Conservation (phyloP, 2,329 filamentous ascomycete genomes). For the Epichloe festucae region DNA sequence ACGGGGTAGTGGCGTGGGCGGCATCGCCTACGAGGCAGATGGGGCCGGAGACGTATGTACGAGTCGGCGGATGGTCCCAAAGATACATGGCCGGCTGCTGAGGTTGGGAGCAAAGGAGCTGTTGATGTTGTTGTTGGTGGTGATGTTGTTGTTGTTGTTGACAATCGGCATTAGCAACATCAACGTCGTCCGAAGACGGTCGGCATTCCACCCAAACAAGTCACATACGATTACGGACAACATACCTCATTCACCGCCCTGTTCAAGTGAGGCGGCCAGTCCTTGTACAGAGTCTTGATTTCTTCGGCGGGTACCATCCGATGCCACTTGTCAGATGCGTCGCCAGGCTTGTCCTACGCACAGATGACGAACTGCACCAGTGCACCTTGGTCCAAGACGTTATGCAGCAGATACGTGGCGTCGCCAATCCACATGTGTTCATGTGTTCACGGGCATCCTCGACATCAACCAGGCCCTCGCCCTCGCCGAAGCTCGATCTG, state of each 20-base stretch:
- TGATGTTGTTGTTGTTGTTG: not conserved
- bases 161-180: not conserved
- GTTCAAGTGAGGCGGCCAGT: not conserved
- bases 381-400: not conserved
- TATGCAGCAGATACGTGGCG: not conserved
- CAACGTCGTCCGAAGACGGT: too few species aligned
- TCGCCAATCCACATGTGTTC: too few species aligned
- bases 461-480: too few species aligned
- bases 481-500: not conserved
- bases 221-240: not conserved
- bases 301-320: too few species aligned
- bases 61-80: slow-evolving; percentile 6
- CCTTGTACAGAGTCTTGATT: not conserved
- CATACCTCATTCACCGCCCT: slow-evolving; percentile 1
- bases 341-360: too few species aligned
- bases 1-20: slow-evolving; percentile 14
- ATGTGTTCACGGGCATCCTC: too few species aligned
- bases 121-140: not conserved
- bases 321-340: too few species aligned
- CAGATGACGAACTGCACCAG: too few species aligned
- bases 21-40: slow-evolving; percentile 15
- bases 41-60: slow-evolving; percentile 7
- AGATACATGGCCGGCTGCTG: not conserved
- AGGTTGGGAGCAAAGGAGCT: slow-evolving; percentile 4
- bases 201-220: too few species aligned